Evolutionary conservation across 257 asterid species (phyloP).

Genomic region (Solanum dulcamara): DNA sequence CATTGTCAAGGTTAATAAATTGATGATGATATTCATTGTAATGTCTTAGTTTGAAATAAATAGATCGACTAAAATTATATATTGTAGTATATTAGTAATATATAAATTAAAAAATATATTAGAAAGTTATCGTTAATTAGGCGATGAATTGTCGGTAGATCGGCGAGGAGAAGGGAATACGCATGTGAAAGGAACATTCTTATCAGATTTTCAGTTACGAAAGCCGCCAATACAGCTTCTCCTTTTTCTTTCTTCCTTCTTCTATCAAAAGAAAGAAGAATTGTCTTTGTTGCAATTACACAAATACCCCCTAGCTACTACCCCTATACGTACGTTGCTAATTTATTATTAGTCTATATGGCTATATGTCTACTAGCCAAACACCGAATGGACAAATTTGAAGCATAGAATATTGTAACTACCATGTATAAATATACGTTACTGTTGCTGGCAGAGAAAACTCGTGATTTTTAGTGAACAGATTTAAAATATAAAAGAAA

Average conservation of each 20-base stretch:
- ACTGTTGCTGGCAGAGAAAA: rapidly evolving
- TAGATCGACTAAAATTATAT: not conserved
- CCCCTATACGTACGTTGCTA: not conserved
- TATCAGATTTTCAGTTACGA: constrained; percentile 8
- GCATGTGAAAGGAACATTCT: constrained; percentile 30
- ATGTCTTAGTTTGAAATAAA: not conserved
- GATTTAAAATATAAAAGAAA: not conserved
- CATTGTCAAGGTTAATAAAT: too few relatives aligned
- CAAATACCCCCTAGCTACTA: not conserved
- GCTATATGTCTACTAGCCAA: constrained; percentile 9
- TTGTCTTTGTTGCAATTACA: not conserved
- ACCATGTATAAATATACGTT: not conserved
- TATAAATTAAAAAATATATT: not conserved
- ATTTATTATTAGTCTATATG: constrained; percentile 6
- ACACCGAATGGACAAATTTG: constrained; percentile 3
- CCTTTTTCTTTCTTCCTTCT: not conserved
- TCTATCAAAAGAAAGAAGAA: not conserved
- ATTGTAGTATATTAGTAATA: not conserved
- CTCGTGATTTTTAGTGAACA: not conserved
- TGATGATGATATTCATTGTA: too few relatives aligned
- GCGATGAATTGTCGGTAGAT: not conserved
- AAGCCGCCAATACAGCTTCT: constrained; percentile 18
- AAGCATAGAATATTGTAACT: constrained; percentile 16
- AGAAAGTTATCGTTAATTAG: not conserved
- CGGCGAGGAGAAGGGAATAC: not conserved